Evolutionary conservation across 352 stramenopile species (phyloP), one percentile per base, ranked within the genome.

Genomic region (Globisporangium camurandrum): DNA sequence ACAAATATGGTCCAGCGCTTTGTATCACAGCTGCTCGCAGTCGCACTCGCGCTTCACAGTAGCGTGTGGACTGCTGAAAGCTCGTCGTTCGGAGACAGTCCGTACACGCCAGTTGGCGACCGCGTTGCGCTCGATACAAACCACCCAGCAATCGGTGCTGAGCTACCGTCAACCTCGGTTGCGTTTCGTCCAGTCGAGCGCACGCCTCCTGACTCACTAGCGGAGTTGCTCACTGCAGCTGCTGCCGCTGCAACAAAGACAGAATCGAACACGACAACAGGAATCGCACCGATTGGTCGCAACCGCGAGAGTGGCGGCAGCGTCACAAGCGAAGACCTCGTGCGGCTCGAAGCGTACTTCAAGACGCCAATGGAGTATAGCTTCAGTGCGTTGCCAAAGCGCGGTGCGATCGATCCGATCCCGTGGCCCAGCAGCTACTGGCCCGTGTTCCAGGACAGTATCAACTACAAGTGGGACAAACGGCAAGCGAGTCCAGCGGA

Each of bases 361-460:
- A 54, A 49, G 2, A 60, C 64, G 9, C 37, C 45, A 19, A 51
- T 72, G n/a, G 63, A 70, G 36, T 16, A 51, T 27, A 51, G 60
- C 37, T 71, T 69, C 38, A 52, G 39, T 16, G 56, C 45, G 16
- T 34, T 77, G 20, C 62, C 68, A 33, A 28, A 43, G 3, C 49
- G 45, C 2, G 58, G 28, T 11, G 23, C 44, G n/a, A 55, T 55
- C 2, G 31, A 34, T 20, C 49, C 2, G 4, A 63, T 34, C 16
- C 69, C 69, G 43, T 80, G 69, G 69, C 61, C 69, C 0, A 39
- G 63, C 9, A 73, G 66, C 44, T 86, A 86, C 65, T 86, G 71
- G 71, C 74, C 74, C 4, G 65, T 50, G 33, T 77, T 72, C 59
- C 56, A 70, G 46, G 74, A 86, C 59, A 64, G 71, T 49, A 86